Evolutionary conservation across 176 grass and related monocot species (phyloP), one percentile per base, ranked within the genome.

Genomic region (Carex littledalei): DNA sequence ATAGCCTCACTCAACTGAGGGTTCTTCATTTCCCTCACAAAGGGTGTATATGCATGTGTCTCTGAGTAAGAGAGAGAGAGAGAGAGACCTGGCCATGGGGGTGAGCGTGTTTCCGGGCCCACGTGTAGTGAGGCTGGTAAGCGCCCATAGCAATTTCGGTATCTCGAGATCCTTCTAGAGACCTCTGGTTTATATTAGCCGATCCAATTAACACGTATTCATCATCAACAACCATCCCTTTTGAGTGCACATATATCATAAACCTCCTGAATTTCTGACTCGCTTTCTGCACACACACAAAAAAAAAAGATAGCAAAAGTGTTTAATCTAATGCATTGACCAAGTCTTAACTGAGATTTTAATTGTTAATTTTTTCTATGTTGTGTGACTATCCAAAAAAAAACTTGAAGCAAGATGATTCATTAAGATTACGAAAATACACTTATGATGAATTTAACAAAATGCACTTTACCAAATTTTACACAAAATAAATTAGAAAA

Each of bases 101-200:
- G 67, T 88, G 81, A 4, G 2, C 16, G 16, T 11, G 13, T 13
- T 83, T 82, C 24, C 45, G 45, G 39, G 82, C 85, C 87, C 89
- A 91, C 24, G 34, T 87, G 32, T 94, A 81, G 69, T 87, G 70
- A 34, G 92, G 92, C 66, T 94, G 92, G 59, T 94, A 94, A 0
- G 87, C 86, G 35, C 92, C 92, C 92, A 94, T 94, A 2, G 92
- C 92, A 16, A 94, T 94, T 67, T 91, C 89, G 10, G 92, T 94
- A 78, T 94, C 92, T 68, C 92, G 83, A 10, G 89, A 94, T 15
- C 92, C 92, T 20, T 94, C 92, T 67, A 94, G 81, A 26, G 92
- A 94, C 58, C 92, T 89, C 32, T 94, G 92, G 81, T 94, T 91
- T 57, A 94, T 94, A 73, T 94, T 94, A 54, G 92, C 92, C 6